Base-by-base conservation (phyloP, 2,329 filamentous ascomycete genomes). In the Nectriaceae sp. region DNA sequence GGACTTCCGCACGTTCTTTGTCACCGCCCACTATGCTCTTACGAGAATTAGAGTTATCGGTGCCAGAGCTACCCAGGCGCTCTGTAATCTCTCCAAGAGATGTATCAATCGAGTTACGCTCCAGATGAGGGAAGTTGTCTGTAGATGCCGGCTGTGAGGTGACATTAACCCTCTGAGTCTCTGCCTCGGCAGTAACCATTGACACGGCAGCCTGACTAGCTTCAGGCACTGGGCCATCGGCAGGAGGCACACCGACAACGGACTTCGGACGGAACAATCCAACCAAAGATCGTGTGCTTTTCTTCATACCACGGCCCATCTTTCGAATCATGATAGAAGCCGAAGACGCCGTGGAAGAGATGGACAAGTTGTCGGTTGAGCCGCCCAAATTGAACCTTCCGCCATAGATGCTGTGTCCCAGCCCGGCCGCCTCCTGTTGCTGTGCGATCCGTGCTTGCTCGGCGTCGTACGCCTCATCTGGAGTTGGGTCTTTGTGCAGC, bases 271-370 rank as follows among this genome's bases (percentile, higher is more conserved):
- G 82, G 75, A 99, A 99, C 6, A 99, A 78, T 21, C 94, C 94
- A 58, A 95, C 95, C 45, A 99, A 82, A 20, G 92, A 97, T 40
- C 92, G 83, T 16, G 88, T 88, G 43, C 90, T 87, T 72, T 94
- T 95, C 80, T 96, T 97, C 84, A 97, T 88, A n/a, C 93, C 92
- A 56, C 91, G 90, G 47, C 94, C 94, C 94, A 99, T 99, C 75
- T 99, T 99, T 44, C 94, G 85, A 57, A 99, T 88, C 90, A 95
- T 95, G 61, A 95, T 85, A 22, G 90, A 95, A 26, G 90, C 90
- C 18, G 90, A 95, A 5, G 90, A 95, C 18, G 90, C 90, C 10
- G 90, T 95, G 4, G 90, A 95, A 2, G 89, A 93, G 55, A 95
- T 90, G 13, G 90, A 95, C 38, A 99, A 73, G 59, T 97, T 97